phyloP scores from a whole-genome alignment of 2,329 filamentous ascomycete species.

The Blumeriella jaapii region DNA sequence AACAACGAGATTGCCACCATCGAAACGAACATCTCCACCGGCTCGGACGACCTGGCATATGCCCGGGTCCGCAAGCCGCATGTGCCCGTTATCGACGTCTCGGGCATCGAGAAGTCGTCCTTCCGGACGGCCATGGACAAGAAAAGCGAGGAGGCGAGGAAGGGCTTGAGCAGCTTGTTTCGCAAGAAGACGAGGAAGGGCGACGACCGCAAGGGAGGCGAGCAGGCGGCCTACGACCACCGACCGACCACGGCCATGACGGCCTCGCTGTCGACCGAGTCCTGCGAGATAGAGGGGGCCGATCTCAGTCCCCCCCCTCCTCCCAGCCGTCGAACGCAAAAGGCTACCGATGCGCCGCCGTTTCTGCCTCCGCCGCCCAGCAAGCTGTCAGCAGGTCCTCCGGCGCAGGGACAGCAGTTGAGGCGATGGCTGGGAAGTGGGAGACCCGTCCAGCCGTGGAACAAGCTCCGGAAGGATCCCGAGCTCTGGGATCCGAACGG shows the following conservation, averaged over 20 bases:
- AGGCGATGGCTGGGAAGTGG: conserved; percentile 43
- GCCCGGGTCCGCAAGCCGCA: conserved; percentile 13
- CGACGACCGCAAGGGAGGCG: conserved; percentile 5
- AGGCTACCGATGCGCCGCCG: conserved; percentile 5
- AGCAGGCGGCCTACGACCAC: neutral
- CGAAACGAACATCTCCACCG: conserved; percentile 8
- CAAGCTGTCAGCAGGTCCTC: conserved; percentile 34
- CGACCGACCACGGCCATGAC: conserved; percentile 13
- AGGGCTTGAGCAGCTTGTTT: conserved; percentile 42
- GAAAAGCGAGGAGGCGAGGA: conserved; percentile 43
- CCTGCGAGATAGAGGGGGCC: conserved; percentile 12
- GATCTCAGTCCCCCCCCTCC: conserved; percentile 6
- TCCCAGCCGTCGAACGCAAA: conserved; percentile 3
- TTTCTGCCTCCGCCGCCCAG: conserved; percentile 29
- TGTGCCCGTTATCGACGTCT: conserved; percentile 30
- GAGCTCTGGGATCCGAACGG: conserved; percentile 51
- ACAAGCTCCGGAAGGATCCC: conserved; percentile 46
- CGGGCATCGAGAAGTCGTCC: conserved; percentile 43
- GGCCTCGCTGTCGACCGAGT: conserved; percentile 7
- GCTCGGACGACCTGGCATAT: conserved; percentile 13
- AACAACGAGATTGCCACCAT: conserved; percentile 4
- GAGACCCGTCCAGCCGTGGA: conserved; percentile 39
- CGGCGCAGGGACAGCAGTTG: conserved; percentile 29
- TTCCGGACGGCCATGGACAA: conserved; percentile 41
- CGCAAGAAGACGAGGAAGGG: conserved; percentile 33